These are phyloP conservation scores for Penicillium olsonii DNA, from an alignment of 2,329 filamentous ascomycete species.

Conservation along the genomic window DNA sequence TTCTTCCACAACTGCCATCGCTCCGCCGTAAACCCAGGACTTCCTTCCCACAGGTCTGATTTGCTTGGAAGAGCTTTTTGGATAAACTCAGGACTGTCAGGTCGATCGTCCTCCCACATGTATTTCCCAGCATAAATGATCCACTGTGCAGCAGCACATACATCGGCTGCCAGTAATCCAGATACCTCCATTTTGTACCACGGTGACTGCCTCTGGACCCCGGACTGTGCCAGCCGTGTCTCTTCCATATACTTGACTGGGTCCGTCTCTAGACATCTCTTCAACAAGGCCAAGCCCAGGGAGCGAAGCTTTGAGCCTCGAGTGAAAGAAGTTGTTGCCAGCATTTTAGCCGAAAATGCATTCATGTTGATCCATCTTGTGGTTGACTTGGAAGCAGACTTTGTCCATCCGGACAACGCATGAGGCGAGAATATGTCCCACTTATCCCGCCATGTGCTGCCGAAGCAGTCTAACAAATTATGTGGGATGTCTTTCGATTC, in stretches of 20 bases:
- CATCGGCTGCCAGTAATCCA: not conserved
- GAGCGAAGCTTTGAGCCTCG: not conserved
- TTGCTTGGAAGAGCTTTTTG: not conserved
- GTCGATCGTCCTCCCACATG: constrained; percentile 1
- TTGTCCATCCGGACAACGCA: not conserved
- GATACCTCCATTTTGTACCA: not conserved
- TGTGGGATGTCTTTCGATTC: not conserved
- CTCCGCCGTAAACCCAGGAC: not conserved
- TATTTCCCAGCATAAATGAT: not conserved
- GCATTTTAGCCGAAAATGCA: not conserved
- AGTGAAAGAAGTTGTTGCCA: not conserved
- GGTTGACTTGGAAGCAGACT: not conserved
- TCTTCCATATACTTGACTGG: not conserved
- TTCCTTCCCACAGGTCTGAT: not conserved
- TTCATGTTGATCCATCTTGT: not conserved
- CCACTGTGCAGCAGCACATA: constrained; percentile 1
- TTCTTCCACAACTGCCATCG: constrained; percentile 1
- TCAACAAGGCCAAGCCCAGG: not conserved
- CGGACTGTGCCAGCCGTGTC: not conserved
- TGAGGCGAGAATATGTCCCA: not conserved
- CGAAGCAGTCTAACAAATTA: not conserved
- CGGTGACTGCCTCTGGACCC: not conserved
- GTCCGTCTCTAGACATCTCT: not conserved
- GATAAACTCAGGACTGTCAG: not conserved
- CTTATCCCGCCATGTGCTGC: constrained; percentile 2